A percentile compares a stretch with the other conserved stretches of the same genome.
Conservation (phyloP, 116 monocot genomes). For the Papilionanthe hybrid region DNA sequence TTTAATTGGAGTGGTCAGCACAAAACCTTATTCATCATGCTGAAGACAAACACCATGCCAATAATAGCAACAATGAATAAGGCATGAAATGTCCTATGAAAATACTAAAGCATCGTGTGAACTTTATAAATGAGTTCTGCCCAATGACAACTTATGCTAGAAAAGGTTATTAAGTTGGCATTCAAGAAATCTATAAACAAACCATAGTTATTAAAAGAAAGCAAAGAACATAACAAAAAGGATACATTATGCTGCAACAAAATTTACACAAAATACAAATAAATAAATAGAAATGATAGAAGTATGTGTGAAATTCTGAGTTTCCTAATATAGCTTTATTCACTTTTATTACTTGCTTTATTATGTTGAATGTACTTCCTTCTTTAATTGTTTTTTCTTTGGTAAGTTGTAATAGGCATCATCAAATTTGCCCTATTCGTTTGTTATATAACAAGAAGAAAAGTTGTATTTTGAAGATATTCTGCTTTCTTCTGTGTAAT, state of each 20-base stretch:
- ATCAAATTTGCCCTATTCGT: too few species aligned
- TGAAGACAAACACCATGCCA: not conserved
- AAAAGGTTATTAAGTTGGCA: not conserved
- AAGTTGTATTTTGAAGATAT: too few species aligned
- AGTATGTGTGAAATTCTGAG: not conserved
- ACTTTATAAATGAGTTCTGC: not conserved
- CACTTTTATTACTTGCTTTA: too few species aligned
- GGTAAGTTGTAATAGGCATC: too few species aligned
- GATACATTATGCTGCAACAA: not conserved
- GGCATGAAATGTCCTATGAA: too few species aligned
- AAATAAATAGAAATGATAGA: not conserved
- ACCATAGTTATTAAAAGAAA: too few species aligned
- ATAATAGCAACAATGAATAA: not conserved
- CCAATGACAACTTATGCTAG: not conserved
- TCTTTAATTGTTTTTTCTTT: too few species aligned
- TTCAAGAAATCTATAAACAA: too few species aligned
- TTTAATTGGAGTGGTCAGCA: not conserved
- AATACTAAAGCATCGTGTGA: not conserved
- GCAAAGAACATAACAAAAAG: not conserved
- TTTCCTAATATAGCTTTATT: too few species aligned
- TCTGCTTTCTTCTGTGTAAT: too few species aligned
- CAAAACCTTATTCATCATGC: not conserved
- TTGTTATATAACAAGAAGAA: too few species aligned
- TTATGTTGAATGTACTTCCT: too few species aligned
- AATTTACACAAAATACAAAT: not conserved